These are phyloP conservation scores for Nitzschia sp. DNA, from an alignment of 108 stramenopile species.

Conservation along the genomic window DNA sequence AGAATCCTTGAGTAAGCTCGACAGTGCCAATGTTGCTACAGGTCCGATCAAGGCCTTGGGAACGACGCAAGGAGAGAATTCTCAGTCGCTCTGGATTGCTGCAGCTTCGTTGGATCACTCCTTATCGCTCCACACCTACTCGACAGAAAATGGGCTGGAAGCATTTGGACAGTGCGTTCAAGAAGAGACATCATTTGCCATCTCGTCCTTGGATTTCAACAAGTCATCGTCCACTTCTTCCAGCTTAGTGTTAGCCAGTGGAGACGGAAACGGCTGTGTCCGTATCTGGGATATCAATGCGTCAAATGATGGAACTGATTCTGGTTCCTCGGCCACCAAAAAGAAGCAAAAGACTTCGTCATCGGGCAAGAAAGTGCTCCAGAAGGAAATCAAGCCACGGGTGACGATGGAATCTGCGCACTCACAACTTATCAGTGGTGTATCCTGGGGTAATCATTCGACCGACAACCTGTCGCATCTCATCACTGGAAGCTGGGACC, in stretches of 20 bases:
- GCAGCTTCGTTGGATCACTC: conserved; percentile 84
- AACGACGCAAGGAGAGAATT: conserved; percentile 9
- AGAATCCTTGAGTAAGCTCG: conserved; percentile 7
- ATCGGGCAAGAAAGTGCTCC: not conserved
- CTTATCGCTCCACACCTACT: conserved; percentile 48
- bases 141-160: not conserved
- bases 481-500: conserved; percentile 83
- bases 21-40: conserved; percentile 15
- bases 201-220: conserved; percentile 55
- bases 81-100: conserved; percentile 41
- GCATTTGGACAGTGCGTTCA: conserved; percentile 33
- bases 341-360: conserved; percentile 29
- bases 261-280: conserved; percentile 77
- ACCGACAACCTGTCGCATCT: conserved; percentile 29
- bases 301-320: conserved; percentile 5
- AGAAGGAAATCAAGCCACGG: conserved; percentile 15
- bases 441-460: conserved; percentile 60
- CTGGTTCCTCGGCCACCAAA: not conserved
- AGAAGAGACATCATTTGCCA: conserved; percentile 43
- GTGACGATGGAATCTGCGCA: conserved; percentile 48
- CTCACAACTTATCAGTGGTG: conserved; percentile 71
- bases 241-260: conserved; percentile 55
- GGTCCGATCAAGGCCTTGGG: conserved; percentile 78
- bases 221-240: not conserved
- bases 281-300: conserved; percentile 60